These are phyloP conservation scores for Teratosphaeria pseudoeucalypti DNA, from an alignment of 2,329 filamentous ascomycete genomes.

Conservation along the genomic window DNA sequence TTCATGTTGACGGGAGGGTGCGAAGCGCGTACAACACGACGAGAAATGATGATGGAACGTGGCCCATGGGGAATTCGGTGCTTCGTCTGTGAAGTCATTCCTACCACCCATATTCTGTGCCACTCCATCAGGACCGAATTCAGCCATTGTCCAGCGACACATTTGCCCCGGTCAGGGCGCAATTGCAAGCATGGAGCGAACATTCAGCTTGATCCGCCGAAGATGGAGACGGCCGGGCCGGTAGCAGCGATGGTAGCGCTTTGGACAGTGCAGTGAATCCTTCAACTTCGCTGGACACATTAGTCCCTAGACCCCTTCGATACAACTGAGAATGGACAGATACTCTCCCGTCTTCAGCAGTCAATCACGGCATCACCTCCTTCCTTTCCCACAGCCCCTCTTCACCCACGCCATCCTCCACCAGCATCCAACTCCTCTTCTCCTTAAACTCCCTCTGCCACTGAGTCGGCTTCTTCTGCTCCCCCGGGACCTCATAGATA, in stretches of 20 bases:
- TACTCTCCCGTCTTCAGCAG: not conserved
- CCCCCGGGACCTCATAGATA: not conserved
- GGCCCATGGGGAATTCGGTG: no score
- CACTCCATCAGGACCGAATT: not conserved
- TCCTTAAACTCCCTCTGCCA: not conserved
- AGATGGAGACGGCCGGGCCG: not conserved
- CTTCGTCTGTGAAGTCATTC: not conserved
- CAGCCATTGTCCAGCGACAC: not conserved
- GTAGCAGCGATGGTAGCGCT: not conserved
- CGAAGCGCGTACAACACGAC: not conserved
- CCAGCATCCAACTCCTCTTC: not conserved
- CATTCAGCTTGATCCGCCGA: not conserved
- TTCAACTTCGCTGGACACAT: not conserved
- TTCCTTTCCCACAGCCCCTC: not conserved
- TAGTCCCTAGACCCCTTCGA: not conserved
- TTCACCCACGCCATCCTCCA: not conserved
- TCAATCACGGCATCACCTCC: not conserved
- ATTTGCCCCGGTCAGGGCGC: not conserved
- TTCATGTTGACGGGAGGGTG: not conserved
- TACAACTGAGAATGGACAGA: not conserved
- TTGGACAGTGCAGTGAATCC: not conserved
- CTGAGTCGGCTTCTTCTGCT: not conserved
- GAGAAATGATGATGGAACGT: not conserved
- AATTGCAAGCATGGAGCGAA: not conserved
- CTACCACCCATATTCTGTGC: not conserved